Evolutionary conservation across 2,329 filamentous ascomycete species (phyloP).

Genomic region (Chrysoporthe deuterocubensis): DNA sequence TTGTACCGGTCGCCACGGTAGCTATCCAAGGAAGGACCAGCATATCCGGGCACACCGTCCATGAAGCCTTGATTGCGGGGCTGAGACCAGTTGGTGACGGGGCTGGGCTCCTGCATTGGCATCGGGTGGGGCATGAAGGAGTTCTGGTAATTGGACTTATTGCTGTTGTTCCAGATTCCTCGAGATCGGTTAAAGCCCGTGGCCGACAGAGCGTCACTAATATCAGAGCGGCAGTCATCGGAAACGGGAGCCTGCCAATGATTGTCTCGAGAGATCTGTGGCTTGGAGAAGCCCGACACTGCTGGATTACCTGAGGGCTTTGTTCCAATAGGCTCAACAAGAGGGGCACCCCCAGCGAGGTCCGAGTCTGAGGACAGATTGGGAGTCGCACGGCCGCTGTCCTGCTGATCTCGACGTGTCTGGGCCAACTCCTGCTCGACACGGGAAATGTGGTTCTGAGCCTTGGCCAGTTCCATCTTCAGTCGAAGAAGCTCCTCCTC

Average conservation of each 20-base stretch:
- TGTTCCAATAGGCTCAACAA: conserved; percentile 30
- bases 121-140: conserved; percentile 34
- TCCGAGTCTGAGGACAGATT: conserved; percentile 44
- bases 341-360: conserved; percentile 36
- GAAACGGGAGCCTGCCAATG: conserved; percentile 51
- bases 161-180: conserved; percentile 60
- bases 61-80: conserved; percentile 45
- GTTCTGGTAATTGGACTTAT: conserved; percentile 42
- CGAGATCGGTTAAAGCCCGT: conserved; percentile 58
- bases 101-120: conserved; percentile 41
- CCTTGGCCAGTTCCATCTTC: conserved; percentile 72
- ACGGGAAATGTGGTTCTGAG: conserved; percentile 70
- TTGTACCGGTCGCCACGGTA: conserved; percentile 52
- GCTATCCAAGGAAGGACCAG: conserved; percentile 41
- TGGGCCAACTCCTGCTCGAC: conserved; percentile 74
- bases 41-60: conserved; percentile 44
- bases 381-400: conserved; percentile 59
- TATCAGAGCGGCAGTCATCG: conserved; percentile 62
- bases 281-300: conserved; percentile 39
- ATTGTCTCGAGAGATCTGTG: conserved; percentile 46
- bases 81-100: conserved; percentile 52
- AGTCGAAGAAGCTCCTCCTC: conserved; percentile 68
- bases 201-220: conserved; percentile 57
- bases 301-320: conserved; percentile 37
- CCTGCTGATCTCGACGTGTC: conserved; percentile 63